These are phyloP conservation scores for Trapa bicornis DNA, from an alignment of 345 rosid species.

Conservation along the genomic window DNA sequence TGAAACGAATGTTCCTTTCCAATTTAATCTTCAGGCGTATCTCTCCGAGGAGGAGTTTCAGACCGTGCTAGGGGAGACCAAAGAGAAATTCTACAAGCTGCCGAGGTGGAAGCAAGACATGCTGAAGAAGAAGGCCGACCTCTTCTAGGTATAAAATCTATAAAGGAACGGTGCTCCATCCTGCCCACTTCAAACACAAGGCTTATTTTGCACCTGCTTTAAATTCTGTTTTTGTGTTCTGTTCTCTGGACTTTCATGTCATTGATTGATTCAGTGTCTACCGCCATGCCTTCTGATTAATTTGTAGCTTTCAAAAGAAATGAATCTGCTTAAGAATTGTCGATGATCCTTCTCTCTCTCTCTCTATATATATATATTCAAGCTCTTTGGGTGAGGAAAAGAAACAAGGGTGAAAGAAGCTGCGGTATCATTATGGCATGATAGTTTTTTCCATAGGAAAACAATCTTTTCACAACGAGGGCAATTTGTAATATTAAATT, in stretches of 20 bases:
- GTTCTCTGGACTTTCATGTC: not conserved
- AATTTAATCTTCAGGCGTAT: slow-evolving; percentile 44
- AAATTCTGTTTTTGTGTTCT: not conserved
- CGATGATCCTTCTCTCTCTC: too few species aligned
- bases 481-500: too few species aligned
- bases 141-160: slow-evolving; percentile 32
- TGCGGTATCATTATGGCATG: too few species aligned
- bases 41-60: slow-evolving; percentile 74
- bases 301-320: slow-evolving; percentile 2
- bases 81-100: slow-evolving; percentile 64
- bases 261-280: not conserved
- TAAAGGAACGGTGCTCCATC: not conserved
- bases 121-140: slow-evolving; percentile 68
- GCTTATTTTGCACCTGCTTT: not conserved
- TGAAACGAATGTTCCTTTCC: not conserved
- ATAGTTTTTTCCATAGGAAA: too few species aligned
- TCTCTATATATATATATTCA: not conserved
- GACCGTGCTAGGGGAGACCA: slow-evolving; percentile 53
- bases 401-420: too few species aligned
- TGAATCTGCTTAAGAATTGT: not conserved
- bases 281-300: not conserved
- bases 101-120: slow-evolving; percentile 99
- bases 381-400: too few species aligned
- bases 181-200: not conserved
- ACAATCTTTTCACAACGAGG: too few species aligned